These are phyloP conservation scores for Racocetra persica DNA, from an alignment of 371 early-diverging fungal genomes.

Conservation along the genomic window DNA sequence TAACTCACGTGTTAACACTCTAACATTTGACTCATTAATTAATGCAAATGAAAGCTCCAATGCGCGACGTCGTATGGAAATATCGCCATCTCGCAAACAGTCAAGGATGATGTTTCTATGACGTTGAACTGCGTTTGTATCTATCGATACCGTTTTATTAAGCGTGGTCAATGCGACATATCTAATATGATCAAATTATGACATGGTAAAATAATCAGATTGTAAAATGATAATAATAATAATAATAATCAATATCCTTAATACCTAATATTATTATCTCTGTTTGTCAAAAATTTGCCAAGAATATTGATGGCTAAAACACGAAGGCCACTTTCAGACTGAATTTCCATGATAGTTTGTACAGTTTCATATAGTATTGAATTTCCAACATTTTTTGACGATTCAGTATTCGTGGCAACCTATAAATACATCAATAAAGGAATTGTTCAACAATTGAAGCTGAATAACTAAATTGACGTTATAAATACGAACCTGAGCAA, in stretches of 20 bases:
- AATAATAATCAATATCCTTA: neutral
- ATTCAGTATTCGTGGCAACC: slow-evolving; percentile 95
- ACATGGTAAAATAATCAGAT: slow-evolving; percentile 7
- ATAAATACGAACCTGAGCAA: slow-evolving; percentile 79
- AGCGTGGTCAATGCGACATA: slow-evolving; percentile 96
- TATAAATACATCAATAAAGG: slow-evolving; percentile 38
- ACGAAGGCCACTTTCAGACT: slow-evolving; percentile 90
- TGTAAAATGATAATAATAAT: neutral
- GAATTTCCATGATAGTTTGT: slow-evolving; percentile 93
- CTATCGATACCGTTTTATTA: slow-evolving; percentile 86
- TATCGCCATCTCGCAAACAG: slow-evolving; percentile 94
- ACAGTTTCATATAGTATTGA: slow-evolving; percentile 97
- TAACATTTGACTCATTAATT: slow-evolving; percentile 91
- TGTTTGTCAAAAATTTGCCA: slow-evolving; percentile 92
- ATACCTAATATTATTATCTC: slow-evolving; percentile 96
- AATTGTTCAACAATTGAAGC: neutral
- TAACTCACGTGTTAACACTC: slow-evolving; percentile 92
- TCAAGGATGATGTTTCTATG: slow-evolving; percentile 96
- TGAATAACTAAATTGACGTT: neutral
- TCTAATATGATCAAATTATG: slow-evolving; percentile 52
- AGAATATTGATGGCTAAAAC: slow-evolving; percentile 97
- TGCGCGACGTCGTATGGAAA: slow-evolving; percentile 96
- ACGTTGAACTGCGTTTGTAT: slow-evolving; percentile 94
- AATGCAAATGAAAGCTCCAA: slow-evolving; percentile 95
- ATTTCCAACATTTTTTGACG: slow-evolving; percentile 95